Evolutionary conservation across 768 basidiomycete genomes (phyloP), one percentile per base, ranked within the genome.

Genomic region (Amanita rubescens): DNA sequence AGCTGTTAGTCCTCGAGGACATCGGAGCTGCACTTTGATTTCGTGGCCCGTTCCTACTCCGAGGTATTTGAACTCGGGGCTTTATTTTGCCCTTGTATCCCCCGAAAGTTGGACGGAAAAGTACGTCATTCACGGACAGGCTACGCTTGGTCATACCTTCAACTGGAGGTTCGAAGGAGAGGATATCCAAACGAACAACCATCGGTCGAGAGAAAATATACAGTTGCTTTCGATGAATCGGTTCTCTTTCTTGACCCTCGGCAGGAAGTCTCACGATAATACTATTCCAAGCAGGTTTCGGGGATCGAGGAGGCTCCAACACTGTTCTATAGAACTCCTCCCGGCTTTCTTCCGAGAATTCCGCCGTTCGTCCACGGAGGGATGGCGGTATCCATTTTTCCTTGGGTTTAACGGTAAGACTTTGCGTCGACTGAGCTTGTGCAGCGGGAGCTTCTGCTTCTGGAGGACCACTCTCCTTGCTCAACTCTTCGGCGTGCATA

Each of bases 161-260:
- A 12, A 85, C 74, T 15, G 85, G 84, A 49, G 90, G 87, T 30
- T 81, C 78, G 68, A 84, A 87, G 2, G 85, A 84, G 25, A 86
- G 70, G 24, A 83, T 76, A 50, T 90, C 88, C 69, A 79, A 75
- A 39, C 84, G 79, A 25, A 78, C 60, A 24, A 67, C 71, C 30
- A 66, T 60, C 15, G 67, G 63, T 48, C 66, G 71, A 49, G 67
- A 75, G 56, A 77, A 75, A 30, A 71, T 57, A 34, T 71, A 63
- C 14, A 80, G 46, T 59, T 84, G 83, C 55, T 69, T 74, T 55
- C 70, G 77, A 37, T 71, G 66, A 12, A 85, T 60, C 8, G 73
- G 67, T 19, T 78, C 80, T 17, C 76, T 59, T 17, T 65, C 60
- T 20, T 62, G 67, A 33, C 76, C 75, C 9, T 64, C 55, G 34